Evolutionary conservation across 805 yeast species (phyloP).

Genomic region (Wickerhamiella slavikovae): DNA sequence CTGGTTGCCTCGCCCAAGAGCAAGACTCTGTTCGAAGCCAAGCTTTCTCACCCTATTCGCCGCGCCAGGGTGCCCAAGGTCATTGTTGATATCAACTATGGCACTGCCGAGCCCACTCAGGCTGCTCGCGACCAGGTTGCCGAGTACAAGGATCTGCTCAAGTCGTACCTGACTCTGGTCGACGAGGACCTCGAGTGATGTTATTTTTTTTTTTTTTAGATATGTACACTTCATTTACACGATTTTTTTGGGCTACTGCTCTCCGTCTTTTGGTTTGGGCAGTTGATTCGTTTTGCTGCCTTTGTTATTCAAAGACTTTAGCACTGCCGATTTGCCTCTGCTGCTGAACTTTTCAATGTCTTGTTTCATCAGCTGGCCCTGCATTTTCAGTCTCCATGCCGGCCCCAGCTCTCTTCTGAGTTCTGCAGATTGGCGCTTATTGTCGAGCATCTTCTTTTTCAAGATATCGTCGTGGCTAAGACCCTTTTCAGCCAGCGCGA

Average conservation of each 20-base stretch:
- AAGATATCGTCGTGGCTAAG: conserved; percentile 38
- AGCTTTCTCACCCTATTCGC: conserved; percentile 6
- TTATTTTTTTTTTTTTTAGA: too few relatives aligned
- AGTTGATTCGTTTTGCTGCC: too few relatives aligned
- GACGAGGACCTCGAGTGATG: neutral
- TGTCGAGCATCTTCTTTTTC: conserved; percentile 27
- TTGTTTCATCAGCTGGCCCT: conserved; percentile 24
- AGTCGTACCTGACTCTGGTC: conserved; percentile 1
- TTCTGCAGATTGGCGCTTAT: conserved; percentile 28
- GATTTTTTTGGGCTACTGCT: too few relatives aligned
- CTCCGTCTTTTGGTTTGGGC: too few relatives aligned
- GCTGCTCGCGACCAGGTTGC: conserved; percentile 4
- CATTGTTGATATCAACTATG: conserved; percentile 4
- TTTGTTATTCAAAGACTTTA: conserved; percentile 3
- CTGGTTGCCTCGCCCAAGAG: conserved; percentile 28
- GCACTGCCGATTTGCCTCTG: conserved; percentile 10
- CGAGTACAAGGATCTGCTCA: conserved; percentile 5
- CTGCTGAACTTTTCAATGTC: conserved; percentile 19
- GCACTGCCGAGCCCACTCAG: conserved; percentile 5
- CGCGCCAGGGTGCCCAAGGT: conserved; percentile 9
- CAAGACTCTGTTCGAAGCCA: conserved; percentile 25
- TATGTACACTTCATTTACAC: too few relatives aligned
- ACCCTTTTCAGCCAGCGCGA: conserved; percentile 60
- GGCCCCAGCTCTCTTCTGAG: conserved; percentile 35
- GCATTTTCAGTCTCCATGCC: conserved; percentile 37